Evolutionary conservation across 352 stramenopile species (phyloP), one percentile per base, ranked within the genome.

Genomic region (Pythium monospermum): DNA sequence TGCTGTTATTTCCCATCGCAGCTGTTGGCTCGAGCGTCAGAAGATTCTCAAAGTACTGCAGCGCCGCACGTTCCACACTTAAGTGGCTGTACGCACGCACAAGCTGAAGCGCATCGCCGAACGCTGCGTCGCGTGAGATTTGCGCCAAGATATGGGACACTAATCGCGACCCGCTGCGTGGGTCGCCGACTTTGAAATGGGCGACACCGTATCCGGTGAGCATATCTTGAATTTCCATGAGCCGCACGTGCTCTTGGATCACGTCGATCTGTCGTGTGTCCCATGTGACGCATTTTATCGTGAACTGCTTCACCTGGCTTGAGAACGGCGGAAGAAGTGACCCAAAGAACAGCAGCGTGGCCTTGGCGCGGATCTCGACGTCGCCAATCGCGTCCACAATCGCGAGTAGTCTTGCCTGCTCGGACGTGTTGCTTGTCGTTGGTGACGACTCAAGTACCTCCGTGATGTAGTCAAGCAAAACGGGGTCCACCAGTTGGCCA

Each of bases 191-290:
- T 50, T 83, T 64, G 43, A 86, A 85, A 5, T 66, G 64, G 25
- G 67, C 76, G 10, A 87, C 62, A 3, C 59, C 76, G 53, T 90
- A 90, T 4, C 53, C 65, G 0, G 65, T 70, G 2, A 90, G 48
- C 79, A 90, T 87, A 46, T 87, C 76, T 65, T 87, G 76, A 16
- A 90, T 85, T 21, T 87, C 63, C 79, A 90, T 87, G 23, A 87
- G 50, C 8, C 76, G 72, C 19, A 85, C 61, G 44, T 79, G 69
- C 43, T 87, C 74, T 66, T 84, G 53, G 16, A 90, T 69, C 36
- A 70, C 67, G 52, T 84, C 67, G 27, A 71, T 60, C 3, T 65
- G 64, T 4, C 59, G 56, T 1, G 76, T 66, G n/a, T 73, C 67
- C 76, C 71, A 85, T 8, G 28, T 42, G 12, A 63, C 58, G 15